Evolutionary conservation across 2,329 filamentous ascomycete species (phyloP).

Genomic region (Fusarium tupiense): DNA sequence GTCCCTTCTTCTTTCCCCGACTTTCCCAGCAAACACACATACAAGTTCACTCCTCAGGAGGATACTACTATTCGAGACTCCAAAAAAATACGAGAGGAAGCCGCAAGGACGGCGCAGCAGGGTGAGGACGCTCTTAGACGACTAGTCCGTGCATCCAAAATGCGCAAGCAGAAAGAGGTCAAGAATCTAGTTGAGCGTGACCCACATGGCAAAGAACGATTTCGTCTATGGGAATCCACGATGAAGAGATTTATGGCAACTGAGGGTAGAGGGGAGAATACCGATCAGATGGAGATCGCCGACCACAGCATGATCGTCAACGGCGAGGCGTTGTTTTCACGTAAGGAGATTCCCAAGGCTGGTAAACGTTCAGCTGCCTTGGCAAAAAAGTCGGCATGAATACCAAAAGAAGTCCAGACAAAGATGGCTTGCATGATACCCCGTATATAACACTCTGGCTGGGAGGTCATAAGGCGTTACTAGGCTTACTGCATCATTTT

Average conservation of each 20-base stretch:
- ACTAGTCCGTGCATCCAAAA: conserved; percentile 69
- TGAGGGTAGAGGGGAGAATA: conserved; percentile 45
- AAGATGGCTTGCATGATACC: conserved; percentile 26
- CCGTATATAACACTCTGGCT: conserved; percentile 12
- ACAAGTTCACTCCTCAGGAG: conserved; percentile 66
- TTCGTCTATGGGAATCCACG: conserved; percentile 68
- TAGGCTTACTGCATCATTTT: conserved; percentile 6
- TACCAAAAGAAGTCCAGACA: background rate
- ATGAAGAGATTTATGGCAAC: conserved; percentile 65
- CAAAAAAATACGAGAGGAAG: conserved; percentile 68
- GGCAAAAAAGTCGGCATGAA: conserved; percentile 36
- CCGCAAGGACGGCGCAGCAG: conserved; percentile 67
- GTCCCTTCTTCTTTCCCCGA: conserved; percentile 68
- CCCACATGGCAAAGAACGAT: conserved; percentile 62
- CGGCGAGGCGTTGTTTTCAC: conserved; percentile 61
- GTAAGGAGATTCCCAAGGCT: conserved; percentile 63
- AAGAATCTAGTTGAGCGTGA: conserved; percentile 65
- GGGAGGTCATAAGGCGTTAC: conserved; percentile 25
- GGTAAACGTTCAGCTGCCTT: conserved; percentile 52
- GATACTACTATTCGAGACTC: conserved; percentile 59
- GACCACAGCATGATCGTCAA: conserved; percentile 74
- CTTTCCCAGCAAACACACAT: conserved; percentile 73
- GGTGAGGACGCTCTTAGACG: conserved; percentile 69
- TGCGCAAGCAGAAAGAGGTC: conserved; percentile 72
- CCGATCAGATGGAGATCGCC: conserved; percentile 61